Conservation (phyloP, 1,284 basidiomycete species). For the Ustilago trichophora region DNA sequence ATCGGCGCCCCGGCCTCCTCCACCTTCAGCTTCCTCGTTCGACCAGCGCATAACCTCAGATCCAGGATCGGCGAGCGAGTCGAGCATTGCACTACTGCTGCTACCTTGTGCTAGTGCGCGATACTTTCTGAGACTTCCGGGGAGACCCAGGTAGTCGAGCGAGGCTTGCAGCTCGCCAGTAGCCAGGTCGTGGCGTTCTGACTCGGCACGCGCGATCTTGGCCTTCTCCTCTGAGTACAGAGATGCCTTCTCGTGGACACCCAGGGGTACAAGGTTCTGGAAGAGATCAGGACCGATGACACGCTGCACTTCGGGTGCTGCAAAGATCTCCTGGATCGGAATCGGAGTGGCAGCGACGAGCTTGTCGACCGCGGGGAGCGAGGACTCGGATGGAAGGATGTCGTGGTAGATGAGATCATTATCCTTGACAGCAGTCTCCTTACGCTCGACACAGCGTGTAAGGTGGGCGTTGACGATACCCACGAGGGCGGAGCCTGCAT, state of each 20-base stretch:
- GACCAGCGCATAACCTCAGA: constrained; percentile 76
- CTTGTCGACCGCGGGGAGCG: constrained; percentile 83
- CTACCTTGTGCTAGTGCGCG: constrained; percentile 77
- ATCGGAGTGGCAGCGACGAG: constrained; percentile 80
- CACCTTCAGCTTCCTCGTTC: constrained; percentile 74
- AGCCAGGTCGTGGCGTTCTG: constrained; percentile 83
- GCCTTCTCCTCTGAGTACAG: constrained; percentile 99
- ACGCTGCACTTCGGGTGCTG: constrained; percentile 88
- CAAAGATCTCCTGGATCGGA: constrained; percentile 92
- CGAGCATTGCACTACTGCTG: constrained; percentile 66
- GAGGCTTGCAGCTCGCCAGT: constrained; percentile 83
- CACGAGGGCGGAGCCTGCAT: constrained; percentile 79
- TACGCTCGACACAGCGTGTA: constrained; percentile 79
- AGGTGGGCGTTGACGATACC: constrained; percentile 86
- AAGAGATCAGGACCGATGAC: constrained; percentile 94
- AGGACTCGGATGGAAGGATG: constrained; percentile 82
- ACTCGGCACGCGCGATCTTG: constrained; percentile 88
- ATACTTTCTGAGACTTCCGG: constrained; percentile 79
- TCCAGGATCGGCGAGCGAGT: constrained; percentile 72
- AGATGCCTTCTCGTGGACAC: constrained; percentile 93
- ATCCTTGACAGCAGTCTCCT: constrained; percentile 81
- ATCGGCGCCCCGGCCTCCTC: constrained; percentile 76
- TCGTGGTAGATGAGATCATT: constrained; percentile 99
- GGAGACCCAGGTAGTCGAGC: constrained; percentile 84
- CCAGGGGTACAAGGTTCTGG: constrained; percentile 84